Evolutionary conservation across 495 filamentous ascomycete genomes (phyloP).

Genomic region (Aspergillus kassunensis): DNA sequence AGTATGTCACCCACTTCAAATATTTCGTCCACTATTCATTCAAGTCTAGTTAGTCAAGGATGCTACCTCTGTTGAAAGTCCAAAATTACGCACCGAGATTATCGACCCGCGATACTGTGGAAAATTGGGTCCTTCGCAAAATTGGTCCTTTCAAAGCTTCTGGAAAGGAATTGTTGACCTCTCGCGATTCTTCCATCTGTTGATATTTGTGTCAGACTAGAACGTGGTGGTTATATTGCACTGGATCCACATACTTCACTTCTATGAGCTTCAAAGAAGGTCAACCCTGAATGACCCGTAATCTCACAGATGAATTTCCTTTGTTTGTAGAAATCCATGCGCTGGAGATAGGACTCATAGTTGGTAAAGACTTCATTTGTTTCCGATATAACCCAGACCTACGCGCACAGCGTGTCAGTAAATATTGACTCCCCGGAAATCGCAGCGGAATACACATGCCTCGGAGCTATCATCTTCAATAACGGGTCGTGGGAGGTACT

Average conservation of each 20-base stretch:
- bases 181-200: conserved; percentile 77
- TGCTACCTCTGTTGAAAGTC: not conserved
- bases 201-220: conserved; percentile 1
- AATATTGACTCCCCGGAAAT: not conserved
- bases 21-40: conserved; percentile 56
- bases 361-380: conserved; percentile 86
- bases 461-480: conserved; percentile 78
- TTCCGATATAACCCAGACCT: conserved; percentile 90
- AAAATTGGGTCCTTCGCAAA: conserved; percentile 84
- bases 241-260: conserved; percentile 74
- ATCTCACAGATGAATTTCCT: conserved; percentile 92
- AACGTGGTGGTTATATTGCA: not conserved
- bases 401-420: conserved; percentile 11
- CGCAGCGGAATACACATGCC: conserved; percentile 43
- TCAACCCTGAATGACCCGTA: conserved; percentile 86
- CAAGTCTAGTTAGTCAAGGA: conserved; percentile 20
- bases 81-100: conserved; percentile 62
- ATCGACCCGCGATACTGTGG: conserved; percentile 85
- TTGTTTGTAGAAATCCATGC: conserved; percentile 93
- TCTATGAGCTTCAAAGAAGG: conserved; percentile 88
- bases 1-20: conserved; percentile 53
- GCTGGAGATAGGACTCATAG: conserved; percentile 82
- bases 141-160: conserved; percentile 89
- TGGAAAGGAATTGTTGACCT: conserved; percentile 87
- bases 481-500: conserved; percentile 66